Evolutionary conservation across 306 rosid genomes (phyloP), one percentile per base, ranked within the genome.

Genomic region (Cicer bijugum): DNA sequence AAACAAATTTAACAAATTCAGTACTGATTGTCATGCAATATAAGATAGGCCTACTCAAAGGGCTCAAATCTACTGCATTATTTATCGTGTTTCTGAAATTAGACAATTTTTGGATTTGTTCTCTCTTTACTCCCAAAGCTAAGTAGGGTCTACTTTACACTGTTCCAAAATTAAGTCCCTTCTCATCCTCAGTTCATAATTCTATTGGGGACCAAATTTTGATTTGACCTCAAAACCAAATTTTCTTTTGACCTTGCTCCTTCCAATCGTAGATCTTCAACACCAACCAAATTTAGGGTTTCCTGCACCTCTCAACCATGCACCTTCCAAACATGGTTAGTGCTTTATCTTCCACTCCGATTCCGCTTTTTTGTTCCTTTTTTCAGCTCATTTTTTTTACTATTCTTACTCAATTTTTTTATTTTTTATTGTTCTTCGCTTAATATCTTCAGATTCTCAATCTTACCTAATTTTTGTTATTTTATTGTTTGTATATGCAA

Each of bases 181-280:
- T 10, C 51, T 0, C 73, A 52, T 64, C 37, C 9, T n/a, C 46
- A 6, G 17, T 52, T 60, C 52, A 16, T 50, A 39, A 33, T 46
- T 50, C 58, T 3, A 9, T 59, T 78, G 19, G 17, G 67, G 39
- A 48, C 20, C 38, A 51, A 60, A 77, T 3, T 58, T 62, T 71
- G 60, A 47, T 77, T 57, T 42, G 42, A 5, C 56, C 43, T 23
- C 70, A 78, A 51, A 20, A 76, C 77, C 82, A 69, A 69, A 59
- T 61, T 39, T 28, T 35, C 56, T 61, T 23, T 23, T 3, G 33
- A 23, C 33, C 33, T 23, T 23, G 33, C 33, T 23, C 33, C 38
- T 10, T 5, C 33, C 48, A 33, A n/a, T 12, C 56, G 7, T n/a
- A 64, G 66, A 78, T 60, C 76, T 60, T 50, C 45, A 19, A 38